Percentiles rank a stretch among this genome's conserved stretches.
Conservation (phyloP, 2,329 filamentous ascomycete genomes). For the Talaromyces marneffei region DNA sequence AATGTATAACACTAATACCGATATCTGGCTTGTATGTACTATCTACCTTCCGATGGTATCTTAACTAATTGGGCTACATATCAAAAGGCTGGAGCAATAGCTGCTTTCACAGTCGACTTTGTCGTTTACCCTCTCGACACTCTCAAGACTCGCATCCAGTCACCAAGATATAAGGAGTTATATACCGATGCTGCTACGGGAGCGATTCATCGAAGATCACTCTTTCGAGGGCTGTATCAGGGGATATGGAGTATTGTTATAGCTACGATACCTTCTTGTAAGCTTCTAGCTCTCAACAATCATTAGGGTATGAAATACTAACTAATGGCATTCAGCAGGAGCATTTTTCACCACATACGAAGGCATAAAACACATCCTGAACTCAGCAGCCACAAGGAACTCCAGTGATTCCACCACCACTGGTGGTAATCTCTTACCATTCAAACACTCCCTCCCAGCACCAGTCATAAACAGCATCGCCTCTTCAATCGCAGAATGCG, state of each 20-base stretch:
- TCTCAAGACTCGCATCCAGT: slow-evolving; percentile 79
- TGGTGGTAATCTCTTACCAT: slow-evolving; percentile 16
- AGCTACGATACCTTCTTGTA: slow-evolving; percentile 81
- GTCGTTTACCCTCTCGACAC: slow-evolving; percentile 86
- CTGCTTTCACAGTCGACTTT: slow-evolving; percentile 79
- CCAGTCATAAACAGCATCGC: slow-evolving; percentile 67
- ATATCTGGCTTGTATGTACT: slow-evolving; percentile 52
- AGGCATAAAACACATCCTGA: slow-evolving; percentile 61
- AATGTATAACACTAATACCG: slow-evolving; percentile 50
- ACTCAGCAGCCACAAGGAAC: slow-evolving; percentile 26
- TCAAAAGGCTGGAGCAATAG: slow-evolving; percentile 71
- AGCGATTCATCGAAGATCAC: slow-evolving; percentile 48
- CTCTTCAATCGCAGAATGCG: slow-evolving; percentile 71
- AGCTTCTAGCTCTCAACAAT: not conserved
- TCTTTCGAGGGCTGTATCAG: slow-evolving; percentile 75
- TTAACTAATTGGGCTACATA: not conserved
- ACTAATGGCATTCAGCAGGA: slow-evolving; percentile 51
- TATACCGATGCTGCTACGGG: slow-evolving; percentile 56
- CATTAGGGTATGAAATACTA: slow-evolving; percentile 11
- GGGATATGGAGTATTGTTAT: slow-evolving; percentile 79
- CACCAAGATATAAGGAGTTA: slow-evolving; percentile 63
- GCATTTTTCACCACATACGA: slow-evolving; percentile 91
- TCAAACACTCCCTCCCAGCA: slow-evolving; percentile 50
- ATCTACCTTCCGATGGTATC: not conserved
- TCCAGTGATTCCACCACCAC: slow-evolving; percentile 16